Conservation (phyloP, 2,329 filamentous ascomycete genomes). For the Thelonectria rubi region DNA sequence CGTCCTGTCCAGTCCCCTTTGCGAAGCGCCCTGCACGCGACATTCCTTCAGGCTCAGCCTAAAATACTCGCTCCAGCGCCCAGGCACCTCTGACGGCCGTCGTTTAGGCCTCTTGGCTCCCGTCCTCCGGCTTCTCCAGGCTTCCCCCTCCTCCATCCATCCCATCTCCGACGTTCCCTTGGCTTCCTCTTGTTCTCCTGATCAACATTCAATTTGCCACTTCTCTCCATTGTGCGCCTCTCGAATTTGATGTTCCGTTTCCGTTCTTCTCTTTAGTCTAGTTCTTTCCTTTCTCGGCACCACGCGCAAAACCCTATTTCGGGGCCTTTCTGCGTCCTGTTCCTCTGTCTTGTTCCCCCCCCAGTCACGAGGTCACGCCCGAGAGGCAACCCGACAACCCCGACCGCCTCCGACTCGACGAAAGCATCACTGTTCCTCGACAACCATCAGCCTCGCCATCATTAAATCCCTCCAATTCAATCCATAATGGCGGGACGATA, state of each 20-base stretch:
- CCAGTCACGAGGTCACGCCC: slow-evolving; percentile 29
- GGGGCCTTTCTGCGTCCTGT: background rate
- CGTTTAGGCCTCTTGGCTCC: slow-evolving; percentile 1
- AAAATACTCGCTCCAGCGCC: background rate
- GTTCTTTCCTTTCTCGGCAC: background rate
- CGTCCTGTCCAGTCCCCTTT: background rate
- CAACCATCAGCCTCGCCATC: slow-evolving; percentile 12
- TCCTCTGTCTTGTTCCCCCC: background rate
- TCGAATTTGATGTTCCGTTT: slow-evolving; percentile 27
- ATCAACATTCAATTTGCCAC: slow-evolving; percentile 14
- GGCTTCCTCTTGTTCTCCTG: slow-evolving; percentile 20
- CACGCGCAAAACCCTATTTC: background rate
- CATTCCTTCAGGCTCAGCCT: slow-evolving; percentile 1
- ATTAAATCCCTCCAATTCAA: slow-evolving; percentile 7
- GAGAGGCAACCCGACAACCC: slow-evolving; percentile 33
- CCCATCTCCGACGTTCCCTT: slow-evolving; percentile 34
- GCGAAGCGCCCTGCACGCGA: background rate
- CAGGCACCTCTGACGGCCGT: background rate
- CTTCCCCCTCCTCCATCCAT: background rate
- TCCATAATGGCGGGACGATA: slow-evolving; percentile 64
- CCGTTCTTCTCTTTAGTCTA: slow-evolving; percentile 1
- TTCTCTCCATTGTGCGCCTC: slow-evolving; percentile 12
- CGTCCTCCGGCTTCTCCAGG: no score
- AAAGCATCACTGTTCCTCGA: slow-evolving; percentile 17
- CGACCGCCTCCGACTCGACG: slow-evolving; percentile 17